A percentile compares a stretch with the other conserved stretches of the same genome.
Conservation (phyloP, 352 stramenopile species). For the Globisporangium recalcitrans region DNA sequence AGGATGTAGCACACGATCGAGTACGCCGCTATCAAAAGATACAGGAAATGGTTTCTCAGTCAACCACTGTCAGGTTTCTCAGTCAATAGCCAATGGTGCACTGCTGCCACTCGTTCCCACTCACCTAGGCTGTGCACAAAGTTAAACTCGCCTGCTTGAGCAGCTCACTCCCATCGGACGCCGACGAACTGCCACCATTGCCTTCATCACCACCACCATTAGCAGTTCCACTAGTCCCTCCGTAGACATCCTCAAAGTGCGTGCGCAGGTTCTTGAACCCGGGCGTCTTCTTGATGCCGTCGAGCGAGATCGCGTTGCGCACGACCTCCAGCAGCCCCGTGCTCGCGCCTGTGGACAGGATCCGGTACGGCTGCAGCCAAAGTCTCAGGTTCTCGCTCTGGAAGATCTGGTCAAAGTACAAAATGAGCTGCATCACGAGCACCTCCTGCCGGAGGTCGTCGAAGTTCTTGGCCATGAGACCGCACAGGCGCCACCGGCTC, state of each 20-base stretch:
- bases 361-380: conserved; percentile 93
- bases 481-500: conserved; percentile 38
- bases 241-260: conserved; percentile 94
- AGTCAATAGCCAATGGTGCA: background rate
- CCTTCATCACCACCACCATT: conserved; percentile 35
- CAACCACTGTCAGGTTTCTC: conserved; percentile 12
- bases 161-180: conserved; percentile 20
- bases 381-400: conserved; percentile 85
- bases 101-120: background rate
- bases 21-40: conserved; percentile 89
- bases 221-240: conserved; percentile 50
- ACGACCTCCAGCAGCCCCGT: conserved; percentile 96
- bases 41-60: background rate
- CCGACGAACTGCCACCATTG: conserved; percentile 18
- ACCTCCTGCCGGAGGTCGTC: conserved; percentile 97
- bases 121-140: conserved; percentile 77
- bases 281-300: conserved; percentile 92
- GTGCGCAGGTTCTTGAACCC: conserved; percentile 84
- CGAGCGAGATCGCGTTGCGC: conserved; percentile 94
- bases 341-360: conserved; percentile 92
- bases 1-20: conserved; percentile 97
- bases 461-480: conserved; percentile 96
- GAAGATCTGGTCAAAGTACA: conserved; percentile 94
- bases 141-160: conserved; percentile 70
- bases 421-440: conserved; percentile 97